phyloP scores from a whole-genome alignment of 257 asterid species.

The Solanum bulbocastanum region DNA sequence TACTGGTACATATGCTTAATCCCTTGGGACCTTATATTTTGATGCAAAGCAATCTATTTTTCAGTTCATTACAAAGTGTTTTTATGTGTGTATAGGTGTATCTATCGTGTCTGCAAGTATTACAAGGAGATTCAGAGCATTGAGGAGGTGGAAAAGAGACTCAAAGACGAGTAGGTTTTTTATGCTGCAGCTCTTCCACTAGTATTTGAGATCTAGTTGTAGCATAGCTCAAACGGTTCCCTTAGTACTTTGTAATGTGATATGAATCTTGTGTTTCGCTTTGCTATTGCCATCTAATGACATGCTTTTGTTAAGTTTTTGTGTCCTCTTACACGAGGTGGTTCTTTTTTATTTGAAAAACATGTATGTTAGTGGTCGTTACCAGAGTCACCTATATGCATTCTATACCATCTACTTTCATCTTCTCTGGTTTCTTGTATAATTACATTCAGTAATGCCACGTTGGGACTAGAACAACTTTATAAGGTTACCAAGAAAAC shows the following conservation, averaged over 20 bases:
- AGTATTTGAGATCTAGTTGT: background rate
- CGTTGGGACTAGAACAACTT: background rate
- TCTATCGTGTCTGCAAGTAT: constrained; percentile 71
- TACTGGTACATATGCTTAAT: constrained; percentile 43
- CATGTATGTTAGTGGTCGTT: background rate
- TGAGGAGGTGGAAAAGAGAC: constrained; percentile 84
- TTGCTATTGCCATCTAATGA: background rate
- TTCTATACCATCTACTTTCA: background rate
- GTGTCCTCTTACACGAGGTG: background rate
- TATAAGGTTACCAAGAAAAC: background rate
- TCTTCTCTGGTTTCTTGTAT: background rate
- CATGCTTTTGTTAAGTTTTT: background rate
- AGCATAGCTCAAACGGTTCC: background rate
- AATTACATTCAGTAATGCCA: background rate
- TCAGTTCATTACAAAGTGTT: background rate
- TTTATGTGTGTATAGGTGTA: constrained; percentile 44
- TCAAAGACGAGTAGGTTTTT: constrained; percentile 52
- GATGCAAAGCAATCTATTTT: background rate
- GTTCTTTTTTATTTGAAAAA: background rate
- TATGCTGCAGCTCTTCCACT: background rate
- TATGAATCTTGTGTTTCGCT: background rate
- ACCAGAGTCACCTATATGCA: background rate
- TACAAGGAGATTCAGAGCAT: constrained; percentile 43
- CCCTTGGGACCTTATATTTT: background rate
- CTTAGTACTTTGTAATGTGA: background rate